Base-by-base conservation (phyloP, 345 rosid genomes). In the Acer negundo region DNA sequence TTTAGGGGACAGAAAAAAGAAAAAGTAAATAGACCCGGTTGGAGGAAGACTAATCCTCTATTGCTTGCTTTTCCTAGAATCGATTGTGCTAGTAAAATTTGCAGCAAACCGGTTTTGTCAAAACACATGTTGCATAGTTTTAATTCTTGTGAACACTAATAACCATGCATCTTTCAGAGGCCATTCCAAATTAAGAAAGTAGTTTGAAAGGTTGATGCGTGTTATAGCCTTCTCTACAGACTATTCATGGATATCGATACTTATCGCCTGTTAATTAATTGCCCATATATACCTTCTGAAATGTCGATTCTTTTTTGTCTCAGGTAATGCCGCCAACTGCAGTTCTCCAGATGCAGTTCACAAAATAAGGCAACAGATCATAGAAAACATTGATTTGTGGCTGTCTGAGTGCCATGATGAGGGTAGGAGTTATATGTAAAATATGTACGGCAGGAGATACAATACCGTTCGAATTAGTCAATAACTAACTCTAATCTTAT, bases 321-420 rank as follows among this genome's bases (percentile, higher is more conserved):
- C 85, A 93, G 98, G 99, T 64, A 82, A 91, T 78, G 92, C 94
- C 28, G 69, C 84, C 82, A 90, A 84, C 61, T 95, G 99, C 83
- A 91, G 92, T 76, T 87, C 92, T 47, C 98, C 98, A 10, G 98
- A 93, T 13, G 94, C 97, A 0, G 96, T 95, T 74, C 86, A 85
- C 63, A 95, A 90, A 86, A 94, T 90, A 56, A 85, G 99, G 88
- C 93, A 95, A 73, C 84, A 85, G 78, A 84, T 95, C n/a, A 53
- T 86, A 70, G 94, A 93, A 82, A 80, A 90, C 77, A 93, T 95
- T 0, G 99, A 93, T 88, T 83, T 93, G 80, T 95, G 99, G 99
- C 85, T 95, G 70, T 95, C 99, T 2, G 77, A 93, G 78, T 95
- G 98, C 81, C 90, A 86, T 17, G 62, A 61, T 16, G 2, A 59